phyloP scores from a whole-genome alignment of 2,329 filamentous ascomycete species.

The Pseudogymnoascus sp. region DNA sequence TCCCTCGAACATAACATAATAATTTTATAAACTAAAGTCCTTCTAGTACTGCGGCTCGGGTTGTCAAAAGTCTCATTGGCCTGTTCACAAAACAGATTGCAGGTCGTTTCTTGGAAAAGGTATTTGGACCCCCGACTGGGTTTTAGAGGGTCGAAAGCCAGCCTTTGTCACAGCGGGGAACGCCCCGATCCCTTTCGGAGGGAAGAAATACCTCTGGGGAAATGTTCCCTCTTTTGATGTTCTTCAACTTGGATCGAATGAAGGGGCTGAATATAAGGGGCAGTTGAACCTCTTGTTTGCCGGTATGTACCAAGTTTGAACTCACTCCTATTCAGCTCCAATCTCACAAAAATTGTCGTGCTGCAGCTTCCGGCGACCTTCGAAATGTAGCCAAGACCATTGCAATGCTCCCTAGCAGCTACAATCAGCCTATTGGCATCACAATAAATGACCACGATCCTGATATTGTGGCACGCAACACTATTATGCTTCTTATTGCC shows the following conservation, averaged over 20 bases:
- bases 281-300: constrained; percentile 31
- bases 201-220: constrained; percentile 33
- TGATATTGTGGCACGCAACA: constrained; percentile 33
- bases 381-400: constrained; percentile 37
- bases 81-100: constrained; percentile 16
- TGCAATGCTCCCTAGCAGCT: constrained; percentile 27
- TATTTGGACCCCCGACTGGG: constrained; percentile 15
- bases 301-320: constrained; percentile 19
- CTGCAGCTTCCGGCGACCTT: constrained; percentile 36
- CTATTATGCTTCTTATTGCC: constrained; percentile 33
- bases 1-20: not conserved
- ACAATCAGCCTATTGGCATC: constrained; percentile 21
- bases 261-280: constrained; percentile 23
- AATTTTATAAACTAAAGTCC: constrained; percentile 35
- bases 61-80: constrained; percentile 14
- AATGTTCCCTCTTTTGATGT: constrained; percentile 35
- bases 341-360: constrained; percentile 4
- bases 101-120: constrained; percentile 13
- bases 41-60: constrained; percentile 14
- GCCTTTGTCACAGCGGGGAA: not conserved
- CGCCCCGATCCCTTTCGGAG: no score
- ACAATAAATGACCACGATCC: constrained; percentile 35
- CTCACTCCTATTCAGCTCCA: constrained; percentile 4
- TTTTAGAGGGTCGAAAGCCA: constrained; percentile 10
- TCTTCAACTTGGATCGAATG: constrained; percentile 27